Evolutionary conservation across 345 rosid genomes (phyloP), one percentile per base, ranked within the genome.

Genomic region (Lepidium aucheri): DNA sequence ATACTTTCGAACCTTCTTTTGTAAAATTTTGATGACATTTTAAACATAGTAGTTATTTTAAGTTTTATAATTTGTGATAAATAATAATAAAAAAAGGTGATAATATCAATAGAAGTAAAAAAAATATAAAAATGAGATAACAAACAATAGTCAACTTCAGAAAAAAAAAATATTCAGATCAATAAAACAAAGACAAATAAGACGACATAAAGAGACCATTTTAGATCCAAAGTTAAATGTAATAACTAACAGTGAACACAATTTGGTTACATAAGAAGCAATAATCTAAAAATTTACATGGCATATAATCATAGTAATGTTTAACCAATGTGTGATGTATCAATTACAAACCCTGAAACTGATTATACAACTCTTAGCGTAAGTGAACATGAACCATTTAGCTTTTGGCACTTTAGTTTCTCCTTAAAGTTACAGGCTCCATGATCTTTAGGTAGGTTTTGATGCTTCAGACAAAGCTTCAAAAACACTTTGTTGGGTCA

Each of bases 401-500:
- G 38, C 67, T 51, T 33, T 9, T 28, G 43, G 42, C 40, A n/a
- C 0, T 50, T 5, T n/a, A 3, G 16, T 54, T 54, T 36, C 54
- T 20, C 59, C 67, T 14, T 12, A 15, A 11, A 50, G 45, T 57
- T 68, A 60, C 60, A 60, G 38, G 6, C 40, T 51, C 63, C 34
- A 12, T 14, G 63, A 60, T 38, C 33, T 42, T 73, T 41, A 74
- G 9, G 60, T 33, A 33, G 70, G 61, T 68, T 79, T 86, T 46
- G 80, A 78, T 5, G 81, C 85, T 73, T 81, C 75, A 33, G 77
- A 74, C 56, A 92, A 72, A 67, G 92, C 83, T 56, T 82, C 78
- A 36, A 83, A 84, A 60, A 87, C 92, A 26, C 63, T 78, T 64
- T 86, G 80, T 36, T 71, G 55, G 8, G 76, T 80, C 65, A 82